Conservation (phyloP, 192 early-diverging fungal species). For the Spizellomyces punctatus region DNA sequence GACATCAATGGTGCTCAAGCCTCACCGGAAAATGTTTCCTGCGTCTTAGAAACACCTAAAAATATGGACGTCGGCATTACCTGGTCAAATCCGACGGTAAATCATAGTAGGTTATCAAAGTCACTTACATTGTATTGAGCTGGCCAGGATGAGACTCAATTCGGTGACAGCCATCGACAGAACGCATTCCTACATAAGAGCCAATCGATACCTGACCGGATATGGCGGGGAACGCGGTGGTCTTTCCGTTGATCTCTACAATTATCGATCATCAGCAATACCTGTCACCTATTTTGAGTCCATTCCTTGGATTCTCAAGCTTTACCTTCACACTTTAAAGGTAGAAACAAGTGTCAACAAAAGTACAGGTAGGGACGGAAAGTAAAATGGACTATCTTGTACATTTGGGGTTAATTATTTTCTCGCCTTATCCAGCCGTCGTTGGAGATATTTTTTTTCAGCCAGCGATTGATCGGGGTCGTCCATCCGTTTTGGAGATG, state of each 20-base stretch:
- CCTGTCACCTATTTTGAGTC: slow-evolving; percentile 71
- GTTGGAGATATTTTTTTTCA: slow-evolving; percentile 60
- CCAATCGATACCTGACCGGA: slow-evolving; percentile 70
- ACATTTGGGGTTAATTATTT: background rate
- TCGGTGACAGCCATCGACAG: background rate
- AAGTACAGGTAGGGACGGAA: slow-evolving; percentile 1
- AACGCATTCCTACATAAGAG: slow-evolving; percentile 49
- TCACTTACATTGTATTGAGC: too few species aligned
- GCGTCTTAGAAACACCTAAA: background rate
- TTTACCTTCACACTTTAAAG: slow-evolving; percentile 88
- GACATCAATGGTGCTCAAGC: too few species aligned
- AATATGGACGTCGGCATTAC: slow-evolving; percentile 51
- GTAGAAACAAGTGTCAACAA: slow-evolving; percentile 34
- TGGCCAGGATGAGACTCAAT: too few species aligned
- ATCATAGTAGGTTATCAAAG: slow-evolving; percentile 43
- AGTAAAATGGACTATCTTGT: too few species aligned
- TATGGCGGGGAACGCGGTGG: slow-evolving; percentile 88
- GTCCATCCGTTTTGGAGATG: slow-evolving; percentile 82
- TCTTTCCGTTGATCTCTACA: slow-evolving; percentile 73
- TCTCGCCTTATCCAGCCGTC: slow-evolving; percentile 39
- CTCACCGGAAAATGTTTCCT: too few species aligned
- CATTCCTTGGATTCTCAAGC: slow-evolving; percentile 89
- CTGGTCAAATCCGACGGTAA: slow-evolving; percentile 51
- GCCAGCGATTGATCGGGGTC: slow-evolving; percentile 76
- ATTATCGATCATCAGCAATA: slow-evolving; percentile 49